A percentile compares a stretch with the other conserved stretches of the same genome.
phyloP scores from a whole-genome alignment of 257 asterid species.

The Anisodus tanguticus region DNA sequence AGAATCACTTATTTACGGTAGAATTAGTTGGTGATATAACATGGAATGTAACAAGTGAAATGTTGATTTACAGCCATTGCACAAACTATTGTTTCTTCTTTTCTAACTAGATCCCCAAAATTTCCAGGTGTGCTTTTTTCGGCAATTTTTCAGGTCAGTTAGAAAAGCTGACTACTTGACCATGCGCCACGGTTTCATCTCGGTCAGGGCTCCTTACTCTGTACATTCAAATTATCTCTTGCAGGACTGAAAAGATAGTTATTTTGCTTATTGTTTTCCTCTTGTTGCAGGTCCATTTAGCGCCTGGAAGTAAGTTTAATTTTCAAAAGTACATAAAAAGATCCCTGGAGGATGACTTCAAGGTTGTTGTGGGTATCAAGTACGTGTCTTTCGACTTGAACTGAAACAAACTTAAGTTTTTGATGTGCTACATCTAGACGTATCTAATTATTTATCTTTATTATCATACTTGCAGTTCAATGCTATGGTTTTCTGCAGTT shows the following conservation, averaged over 20 bases:
- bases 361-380: slow-evolving; percentile 93
- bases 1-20: not conserved
- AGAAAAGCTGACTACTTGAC: slow-evolving; percentile 83
- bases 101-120: slow-evolving; percentile 13
- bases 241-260: not conserved
- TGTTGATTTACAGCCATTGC: not conserved
- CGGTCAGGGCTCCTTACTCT: slow-evolving; percentile 53
- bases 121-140: slow-evolving; percentile 74
- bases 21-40: slow-evolving; percentile 11
- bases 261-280: slow-evolving; percentile 16
- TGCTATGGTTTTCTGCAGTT: slow-evolving; percentile 73
- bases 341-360: slow-evolving; percentile 95
- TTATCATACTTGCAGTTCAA: slow-evolving; percentile 54
- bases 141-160: slow-evolving; percentile 83
- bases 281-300: slow-evolving; percentile 77
- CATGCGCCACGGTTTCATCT: slow-evolving; percentile 85
- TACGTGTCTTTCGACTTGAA: slow-evolving; percentile 35
- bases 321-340: slow-evolving; percentile 94
- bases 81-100: not conserved
- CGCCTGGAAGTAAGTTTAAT: slow-evolving; percentile 91
- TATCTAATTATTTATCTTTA: slow-evolving; percentile 30
- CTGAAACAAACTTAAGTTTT: not conserved
- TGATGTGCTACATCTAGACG: not conserved
- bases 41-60: slow-evolving; percentile 9
- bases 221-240: slow-evolving; percentile 8